Percentiles rank a stretch among this genome's conserved stretches.
phyloP scores from a whole-genome alignment of 1,284 basidiomycete species.

The Apiotrichum gamsii region DNA sequence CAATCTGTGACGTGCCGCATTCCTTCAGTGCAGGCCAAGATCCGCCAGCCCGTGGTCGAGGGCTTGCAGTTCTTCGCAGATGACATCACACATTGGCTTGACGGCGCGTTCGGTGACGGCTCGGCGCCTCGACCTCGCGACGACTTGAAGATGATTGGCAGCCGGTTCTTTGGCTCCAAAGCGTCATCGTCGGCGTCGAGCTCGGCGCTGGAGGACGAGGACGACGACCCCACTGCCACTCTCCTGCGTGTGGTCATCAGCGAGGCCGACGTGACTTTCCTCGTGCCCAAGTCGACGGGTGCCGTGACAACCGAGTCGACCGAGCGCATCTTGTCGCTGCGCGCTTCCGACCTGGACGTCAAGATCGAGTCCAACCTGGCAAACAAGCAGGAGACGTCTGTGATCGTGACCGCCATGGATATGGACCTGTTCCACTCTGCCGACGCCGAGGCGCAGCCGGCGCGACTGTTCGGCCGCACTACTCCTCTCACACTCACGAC shows the following conservation, averaged over 20 bases:
- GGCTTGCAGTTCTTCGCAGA: constrained; percentile 79
- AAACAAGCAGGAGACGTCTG: constrained; percentile 61
- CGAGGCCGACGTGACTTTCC: constrained; percentile 29
- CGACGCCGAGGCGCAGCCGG: constrained; percentile 6
- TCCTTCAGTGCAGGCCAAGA: constrained; percentile 59
- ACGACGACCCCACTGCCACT: constrained; percentile 24
- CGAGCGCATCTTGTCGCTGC: constrained; percentile 35
- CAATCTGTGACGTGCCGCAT: constrained; percentile 49
- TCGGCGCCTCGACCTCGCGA: constrained; percentile 48
- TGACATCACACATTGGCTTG: constrained; percentile 66
- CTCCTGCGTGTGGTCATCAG: constrained; percentile 29
- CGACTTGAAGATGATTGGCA: constrained; percentile 70
- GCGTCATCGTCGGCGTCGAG: constrained; percentile 46
- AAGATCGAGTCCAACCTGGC: constrained; percentile 56
- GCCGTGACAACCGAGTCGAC: background rate
- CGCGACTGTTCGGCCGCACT: constrained; percentile 26
- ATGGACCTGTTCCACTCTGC: constrained; percentile 49
- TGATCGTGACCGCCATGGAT: constrained; percentile 61
- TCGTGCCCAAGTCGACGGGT: constrained; percentile 23
- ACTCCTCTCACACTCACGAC: constrained; percentile 33
- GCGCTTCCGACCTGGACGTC: constrained; percentile 59
- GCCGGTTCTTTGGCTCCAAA: constrained; percentile 66
- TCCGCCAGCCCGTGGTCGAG: constrained; percentile 58
- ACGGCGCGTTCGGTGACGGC: constrained; percentile 42
- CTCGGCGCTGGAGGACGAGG: constrained; percentile 39